These are phyloP conservation scores for Syzygium aqueum DNA, from an alignment of 345 rosid species.

Conservation along the genomic window DNA sequence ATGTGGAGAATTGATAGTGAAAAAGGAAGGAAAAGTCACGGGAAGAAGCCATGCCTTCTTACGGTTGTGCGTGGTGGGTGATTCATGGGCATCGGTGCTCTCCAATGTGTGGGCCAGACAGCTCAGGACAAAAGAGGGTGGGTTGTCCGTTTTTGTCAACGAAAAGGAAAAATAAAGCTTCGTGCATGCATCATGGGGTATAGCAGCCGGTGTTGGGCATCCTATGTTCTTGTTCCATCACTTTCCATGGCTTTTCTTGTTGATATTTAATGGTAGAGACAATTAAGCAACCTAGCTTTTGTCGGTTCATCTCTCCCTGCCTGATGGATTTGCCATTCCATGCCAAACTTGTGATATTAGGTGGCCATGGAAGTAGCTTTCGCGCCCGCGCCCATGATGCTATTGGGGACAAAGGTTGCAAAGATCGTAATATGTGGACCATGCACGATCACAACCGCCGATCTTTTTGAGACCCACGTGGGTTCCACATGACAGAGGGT, in stretches of 20 bases:
- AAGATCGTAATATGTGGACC: too few species aligned
- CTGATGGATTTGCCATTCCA: background rate
- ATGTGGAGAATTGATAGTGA: background rate
- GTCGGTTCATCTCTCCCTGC: background rate
- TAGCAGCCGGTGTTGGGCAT: background rate
- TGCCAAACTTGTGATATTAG: background rate
- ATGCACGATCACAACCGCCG: too few species aligned
- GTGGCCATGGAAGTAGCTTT: too few species aligned
- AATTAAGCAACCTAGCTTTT: background rate
- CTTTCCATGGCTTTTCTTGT: background rate
- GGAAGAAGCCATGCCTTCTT: background rate
- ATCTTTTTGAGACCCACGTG: too few species aligned
- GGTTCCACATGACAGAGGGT: too few species aligned
- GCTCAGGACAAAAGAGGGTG: background rate
- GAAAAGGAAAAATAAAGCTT: background rate
- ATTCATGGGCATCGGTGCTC: background rate
- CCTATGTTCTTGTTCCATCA: background rate
- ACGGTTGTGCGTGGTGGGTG: background rate
- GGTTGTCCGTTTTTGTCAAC: background rate
- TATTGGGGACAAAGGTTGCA: too few species aligned
- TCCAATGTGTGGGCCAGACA: background rate
- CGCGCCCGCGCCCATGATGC: too few species aligned
- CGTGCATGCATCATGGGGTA: background rate
- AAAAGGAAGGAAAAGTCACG: background rate
- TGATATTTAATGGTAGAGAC: background rate